Conservation (phyloP, 306 rosid species). For the Calophaca sinica region DNA sequence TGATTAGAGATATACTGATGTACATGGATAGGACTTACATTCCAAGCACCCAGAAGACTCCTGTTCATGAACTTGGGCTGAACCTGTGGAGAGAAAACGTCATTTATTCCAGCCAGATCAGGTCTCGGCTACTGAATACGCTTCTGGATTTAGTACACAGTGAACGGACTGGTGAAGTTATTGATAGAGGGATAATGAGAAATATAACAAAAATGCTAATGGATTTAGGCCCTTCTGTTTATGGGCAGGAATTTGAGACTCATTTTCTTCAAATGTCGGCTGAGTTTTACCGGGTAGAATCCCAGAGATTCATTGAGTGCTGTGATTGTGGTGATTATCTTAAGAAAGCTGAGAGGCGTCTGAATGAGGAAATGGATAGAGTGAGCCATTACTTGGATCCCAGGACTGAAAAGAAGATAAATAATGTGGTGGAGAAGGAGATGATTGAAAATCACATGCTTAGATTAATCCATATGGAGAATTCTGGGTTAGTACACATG, state of each 20-base stretch:
- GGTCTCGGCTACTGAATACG: slow-evolving; percentile 69
- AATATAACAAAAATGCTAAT: slow-evolving; percentile 84
- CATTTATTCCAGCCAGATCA: slow-evolving; percentile 77
- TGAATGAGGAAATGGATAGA: slow-evolving; percentile 94
- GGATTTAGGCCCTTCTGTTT: slow-evolving; percentile 92
- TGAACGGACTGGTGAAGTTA: slow-evolving; percentile 90
- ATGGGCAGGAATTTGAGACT: slow-evolving; percentile 82
- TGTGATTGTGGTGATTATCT: slow-evolving; percentile 95
- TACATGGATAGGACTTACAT: slow-evolving; percentile 98
- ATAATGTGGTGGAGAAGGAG: slow-evolving; percentile 88
- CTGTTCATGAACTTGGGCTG: slow-evolving; percentile 93
- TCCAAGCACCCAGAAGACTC: slow-evolving; percentile 83
- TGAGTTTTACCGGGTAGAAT: slow-evolving; percentile 83
- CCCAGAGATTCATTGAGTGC: slow-evolving; percentile 84
- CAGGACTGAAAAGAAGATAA: slow-evolving; percentile 77
- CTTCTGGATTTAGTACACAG: slow-evolving; percentile 77
- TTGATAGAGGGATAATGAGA: slow-evolving; percentile 86
- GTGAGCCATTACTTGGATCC: slow-evolving; percentile 91
- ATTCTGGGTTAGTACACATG: slow-evolving; percentile 91
- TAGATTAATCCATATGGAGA: slow-evolving; percentile 89
- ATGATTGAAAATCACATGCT: slow-evolving; percentile 94
- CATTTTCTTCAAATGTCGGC: slow-evolving; percentile 81
- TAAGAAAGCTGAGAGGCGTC: slow-evolving; percentile 88
- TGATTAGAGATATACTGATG: slow-evolving; percentile 94
- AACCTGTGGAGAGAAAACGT: slow-evolving; percentile 92